These are phyloP conservation scores for Chrysosporium keratinophilum DNA, from an alignment of 2,329 filamentous ascomycete species.

Conservation along the genomic window DNA sequence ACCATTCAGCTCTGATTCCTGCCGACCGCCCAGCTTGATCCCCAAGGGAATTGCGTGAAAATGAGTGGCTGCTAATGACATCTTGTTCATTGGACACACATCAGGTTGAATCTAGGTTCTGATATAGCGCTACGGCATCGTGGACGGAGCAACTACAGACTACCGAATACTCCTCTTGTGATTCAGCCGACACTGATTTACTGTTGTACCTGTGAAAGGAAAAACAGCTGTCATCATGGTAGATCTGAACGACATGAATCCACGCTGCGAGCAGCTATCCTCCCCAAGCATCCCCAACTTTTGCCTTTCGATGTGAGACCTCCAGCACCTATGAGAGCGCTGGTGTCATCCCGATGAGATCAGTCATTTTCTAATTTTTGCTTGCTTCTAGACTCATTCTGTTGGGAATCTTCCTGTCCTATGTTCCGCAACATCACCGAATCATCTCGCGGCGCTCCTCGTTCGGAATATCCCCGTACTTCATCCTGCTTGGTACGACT, in stretches of 20 bases:
- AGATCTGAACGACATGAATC: conserved; percentile 7
- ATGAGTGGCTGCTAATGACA: too few species aligned
- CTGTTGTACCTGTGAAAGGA: not conserved
- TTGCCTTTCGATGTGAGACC: conserved; percentile 42
- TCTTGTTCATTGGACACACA: too few species aligned
- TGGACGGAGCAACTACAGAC: too few species aligned
- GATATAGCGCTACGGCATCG: too few species aligned
- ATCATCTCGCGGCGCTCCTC: conserved; percentile 79
- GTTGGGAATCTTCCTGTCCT: conserved; percentile 79
- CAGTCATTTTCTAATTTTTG: conserved; percentile 6
- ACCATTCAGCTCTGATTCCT: too few species aligned
- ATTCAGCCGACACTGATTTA: not conserved
- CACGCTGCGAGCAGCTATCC: conserved; percentile 43
- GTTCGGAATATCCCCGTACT: conserved; percentile 91
- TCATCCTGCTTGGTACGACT: conserved; percentile 84
- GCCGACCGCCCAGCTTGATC: too few species aligned
- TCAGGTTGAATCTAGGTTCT: too few species aligned
- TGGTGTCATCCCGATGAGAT: conserved; percentile 1
- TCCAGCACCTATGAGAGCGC: not conserved
- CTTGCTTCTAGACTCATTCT: conserved; percentile 54
- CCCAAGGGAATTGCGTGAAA: too few species aligned
- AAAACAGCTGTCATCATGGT: not conserved
- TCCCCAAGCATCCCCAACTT: conserved; percentile 45
- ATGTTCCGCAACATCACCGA: conserved; percentile 86
- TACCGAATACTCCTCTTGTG: not conserved